Base-by-base conservation (phyloP, 345 rosid genomes). In the Eucalyptus tenuipes region DNA sequence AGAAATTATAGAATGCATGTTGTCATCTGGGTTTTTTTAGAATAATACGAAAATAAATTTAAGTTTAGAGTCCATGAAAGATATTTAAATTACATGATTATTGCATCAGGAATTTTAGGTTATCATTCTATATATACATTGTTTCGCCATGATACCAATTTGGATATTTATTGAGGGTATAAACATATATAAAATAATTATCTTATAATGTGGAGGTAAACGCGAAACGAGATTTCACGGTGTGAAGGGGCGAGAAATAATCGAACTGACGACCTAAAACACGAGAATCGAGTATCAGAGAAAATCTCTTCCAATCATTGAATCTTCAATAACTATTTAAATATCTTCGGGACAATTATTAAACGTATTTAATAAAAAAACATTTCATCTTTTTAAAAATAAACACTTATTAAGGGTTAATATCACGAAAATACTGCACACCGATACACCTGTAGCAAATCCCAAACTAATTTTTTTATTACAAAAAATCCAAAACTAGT, bases 401-500 rank as follows among this genome's bases (percentile, higher is more conserved):
- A 13, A 61, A 61, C 1, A n/a, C 4, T 18, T 8, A 20, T 52
- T 52, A 8, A 20, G 25, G 25, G 8, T 52, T 52, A 52, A 52
- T 7, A 64, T 25, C 57, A 52, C 5, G 1, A 18, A 52, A 52
- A 52, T 20, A 52, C 57, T 52, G 18, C 55, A 8, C 25, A 20
- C 57, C 2, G 2, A 20, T 20, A 52, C 57, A 52, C 57, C 2
- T 3, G 0, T 52, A 52, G 57, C 57, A 52, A 52, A 52, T 52
- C 57, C 1, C 57, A 52, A 52, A 52, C 5, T 52, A 18, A 18
- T 18, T 52, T 7, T 52, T 52, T 52, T 0, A 18, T 2, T 52
- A 52, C 5, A 3, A 52, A 52, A 52, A 52, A 20, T 3, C 9
- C 25, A 52, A 52, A 52, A 52, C 0, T 7, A 52, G 0, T 20